These are phyloP conservation scores for Larix sibirica DNA, from an alignment of 83 land plant species.

Conservation along the genomic window DNA sequence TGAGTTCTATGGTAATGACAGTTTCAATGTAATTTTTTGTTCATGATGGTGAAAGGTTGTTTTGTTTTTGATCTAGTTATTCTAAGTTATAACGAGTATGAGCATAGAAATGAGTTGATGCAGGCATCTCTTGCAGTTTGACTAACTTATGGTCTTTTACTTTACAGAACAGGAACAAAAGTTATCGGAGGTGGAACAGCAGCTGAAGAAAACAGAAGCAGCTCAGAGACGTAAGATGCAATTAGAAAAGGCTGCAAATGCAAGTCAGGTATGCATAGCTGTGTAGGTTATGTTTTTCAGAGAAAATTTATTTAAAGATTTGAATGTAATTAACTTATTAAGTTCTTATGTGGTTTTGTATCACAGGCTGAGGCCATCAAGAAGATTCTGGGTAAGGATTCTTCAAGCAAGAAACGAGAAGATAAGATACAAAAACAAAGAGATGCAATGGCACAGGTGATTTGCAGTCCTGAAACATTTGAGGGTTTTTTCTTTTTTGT, in stretches of 20 bases:
- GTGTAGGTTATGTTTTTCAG: no score
- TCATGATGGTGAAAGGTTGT: no score
- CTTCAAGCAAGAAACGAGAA: constrained; percentile 61
- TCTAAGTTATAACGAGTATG: no score
- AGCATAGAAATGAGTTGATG: no score
- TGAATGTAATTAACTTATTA: no score
- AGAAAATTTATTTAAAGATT: no score
- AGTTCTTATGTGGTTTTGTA: constrained; percentile 1
- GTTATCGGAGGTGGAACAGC: constrained; percentile 76
- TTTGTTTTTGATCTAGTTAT: no score
- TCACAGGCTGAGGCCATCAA: constrained; percentile 79
- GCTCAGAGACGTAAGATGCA: constrained; percentile 70
- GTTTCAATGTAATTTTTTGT: no score
- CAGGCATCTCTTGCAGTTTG: no score
- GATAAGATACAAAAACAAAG: constrained; percentile 56
- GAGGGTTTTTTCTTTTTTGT: no score
- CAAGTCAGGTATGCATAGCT: constrained; percentile 55
- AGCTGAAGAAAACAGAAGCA: constrained; percentile 81
- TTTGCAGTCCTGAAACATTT: background rate
- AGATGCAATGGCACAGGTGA: constrained; percentile 60
- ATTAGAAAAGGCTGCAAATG: constrained; percentile 74
- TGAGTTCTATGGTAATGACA: no score
- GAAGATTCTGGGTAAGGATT: constrained; percentile 78
- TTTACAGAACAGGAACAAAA: constrained; percentile 62
- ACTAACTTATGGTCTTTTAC: no score